Conservation (phyloP, 345 rosid genomes). For the Firmiana major region DNA sequence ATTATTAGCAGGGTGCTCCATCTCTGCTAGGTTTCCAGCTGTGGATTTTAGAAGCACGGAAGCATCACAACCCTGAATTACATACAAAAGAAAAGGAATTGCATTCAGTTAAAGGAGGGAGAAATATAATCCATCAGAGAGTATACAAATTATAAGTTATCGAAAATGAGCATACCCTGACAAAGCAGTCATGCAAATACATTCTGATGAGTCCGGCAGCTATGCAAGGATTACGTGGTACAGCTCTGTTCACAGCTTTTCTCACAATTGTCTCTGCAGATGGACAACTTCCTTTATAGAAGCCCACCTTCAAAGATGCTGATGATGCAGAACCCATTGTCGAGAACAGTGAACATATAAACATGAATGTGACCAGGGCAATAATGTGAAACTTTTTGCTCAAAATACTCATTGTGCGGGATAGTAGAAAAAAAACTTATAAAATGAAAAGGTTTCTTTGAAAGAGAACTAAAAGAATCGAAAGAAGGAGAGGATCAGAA, state of each 20-base stretch:
- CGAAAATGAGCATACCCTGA: constrained; percentile 19
- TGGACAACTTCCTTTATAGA: constrained; percentile 23
- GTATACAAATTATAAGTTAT: background rate
- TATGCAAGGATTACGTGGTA: constrained; percentile 19
- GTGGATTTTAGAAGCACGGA: constrained; percentile 37
- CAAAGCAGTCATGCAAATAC: constrained; percentile 42
- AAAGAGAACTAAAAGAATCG: background rate
- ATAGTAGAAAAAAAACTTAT: background rate
- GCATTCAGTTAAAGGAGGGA: background rate
- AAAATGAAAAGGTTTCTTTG: background rate
- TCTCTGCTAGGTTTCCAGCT: constrained; percentile 26
- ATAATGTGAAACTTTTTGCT: background rate
- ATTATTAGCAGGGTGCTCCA: constrained; percentile 33
- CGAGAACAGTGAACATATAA: background rate
- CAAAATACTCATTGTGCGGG: background rate
- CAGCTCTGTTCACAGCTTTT: constrained; percentile 21
- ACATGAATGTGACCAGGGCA: background rate
- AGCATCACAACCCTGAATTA: constrained; percentile 44
- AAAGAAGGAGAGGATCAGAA: background rate
- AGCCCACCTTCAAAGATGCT: constrained; percentile 21
- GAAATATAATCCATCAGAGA: background rate
- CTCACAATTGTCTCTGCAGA: constrained; percentile 23
- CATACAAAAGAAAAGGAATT: background rate
- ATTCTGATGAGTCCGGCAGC: constrained; percentile 35
- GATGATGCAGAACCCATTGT: constrained; percentile 3